Evolutionary conservation across 2,329 filamentous ascomycete species (phyloP).

Genomic region (Arthroderma sp.): DNA sequence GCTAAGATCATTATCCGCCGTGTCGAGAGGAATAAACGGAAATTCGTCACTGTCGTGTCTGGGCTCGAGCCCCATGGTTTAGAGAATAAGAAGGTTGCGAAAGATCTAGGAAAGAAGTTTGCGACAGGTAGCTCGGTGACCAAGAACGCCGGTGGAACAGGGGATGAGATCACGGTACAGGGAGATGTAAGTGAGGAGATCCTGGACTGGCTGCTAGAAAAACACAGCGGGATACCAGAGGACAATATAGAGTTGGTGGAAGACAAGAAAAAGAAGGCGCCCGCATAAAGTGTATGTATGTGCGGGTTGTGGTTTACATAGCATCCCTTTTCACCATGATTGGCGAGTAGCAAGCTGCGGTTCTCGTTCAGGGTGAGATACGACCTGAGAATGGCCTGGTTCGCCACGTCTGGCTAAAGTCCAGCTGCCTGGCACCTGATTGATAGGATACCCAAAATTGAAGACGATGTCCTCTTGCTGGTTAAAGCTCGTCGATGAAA

Average conservation of each 20-base stretch:
- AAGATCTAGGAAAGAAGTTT: constrained; percentile 98
- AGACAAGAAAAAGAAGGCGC: constrained; percentile 79
- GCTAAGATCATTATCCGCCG: constrained; percentile 85
- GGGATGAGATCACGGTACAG: constrained; percentile 92
- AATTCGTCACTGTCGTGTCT: constrained; percentile 85
- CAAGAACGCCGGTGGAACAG: constrained; percentile 51
- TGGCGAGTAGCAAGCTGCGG: too few relatives aligned
- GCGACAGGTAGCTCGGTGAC: constrained; percentile 88
- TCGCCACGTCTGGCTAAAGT: too few relatives aligned
- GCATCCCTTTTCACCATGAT: too few relatives aligned
- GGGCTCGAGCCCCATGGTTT: constrained; percentile 83
- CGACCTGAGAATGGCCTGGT: too few relatives aligned
- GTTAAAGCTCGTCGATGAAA: too few relatives aligned
- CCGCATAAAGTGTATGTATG: neutral
- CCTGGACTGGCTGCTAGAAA: constrained; percentile 76
- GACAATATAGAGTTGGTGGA: constrained; percentile 92
- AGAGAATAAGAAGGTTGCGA: constrained; percentile 88
- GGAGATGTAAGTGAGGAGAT: constrained; percentile 94
- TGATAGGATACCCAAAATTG: too few relatives aligned
- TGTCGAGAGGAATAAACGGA: constrained; percentile 95
- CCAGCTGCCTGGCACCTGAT: too few relatives aligned
- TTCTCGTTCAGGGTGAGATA: too few relatives aligned
- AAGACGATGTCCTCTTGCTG: too few relatives aligned
- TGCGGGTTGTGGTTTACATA: too few relatives aligned
- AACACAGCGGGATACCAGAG: constrained; percentile 80